These are phyloP conservation scores for Pharus latifolius DNA, from an alignment of 176 grass and related monocot species.

Conservation along the genomic window DNA sequence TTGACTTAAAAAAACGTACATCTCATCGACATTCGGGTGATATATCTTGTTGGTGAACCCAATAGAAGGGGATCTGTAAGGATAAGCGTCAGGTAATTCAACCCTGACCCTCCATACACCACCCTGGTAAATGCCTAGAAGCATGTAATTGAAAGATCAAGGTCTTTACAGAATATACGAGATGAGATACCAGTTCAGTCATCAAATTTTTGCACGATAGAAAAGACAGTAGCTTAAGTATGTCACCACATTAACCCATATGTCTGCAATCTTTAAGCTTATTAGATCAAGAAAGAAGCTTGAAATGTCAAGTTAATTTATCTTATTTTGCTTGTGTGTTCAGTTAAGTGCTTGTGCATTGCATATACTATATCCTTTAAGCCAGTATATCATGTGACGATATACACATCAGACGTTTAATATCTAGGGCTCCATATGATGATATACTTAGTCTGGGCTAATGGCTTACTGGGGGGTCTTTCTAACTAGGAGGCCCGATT, in stretches of 20 bases:
- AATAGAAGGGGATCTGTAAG: constrained; percentile 57
- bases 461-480: too few species aligned
- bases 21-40: constrained; percentile 55
- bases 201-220: too few species aligned
- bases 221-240: too few species aligned
- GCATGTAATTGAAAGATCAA: neutral
- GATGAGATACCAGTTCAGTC: too few species aligned
- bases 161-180: too few species aligned
- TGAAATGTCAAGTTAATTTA: neutral
- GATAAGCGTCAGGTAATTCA: constrained; percentile 46
- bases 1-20: constrained; percentile 6
- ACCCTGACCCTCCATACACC: constrained; percentile 47
- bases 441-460: too few species aligned
- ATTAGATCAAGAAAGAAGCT: neutral
- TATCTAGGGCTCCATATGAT: too few species aligned
- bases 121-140: constrained; percentile 53
- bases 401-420: too few species aligned
- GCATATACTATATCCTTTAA: neutral
- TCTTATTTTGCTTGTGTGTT: neutral
- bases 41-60: constrained; percentile 52
- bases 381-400: too few species aligned
- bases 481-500: neutral
- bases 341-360: neutral
- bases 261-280: neutral
- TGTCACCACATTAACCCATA: neutral